These are phyloP conservation scores for Macrolepiota dolichaula DNA, from an alignment of 768 basidiomycete species.

Conservation along the genomic window DNA sequence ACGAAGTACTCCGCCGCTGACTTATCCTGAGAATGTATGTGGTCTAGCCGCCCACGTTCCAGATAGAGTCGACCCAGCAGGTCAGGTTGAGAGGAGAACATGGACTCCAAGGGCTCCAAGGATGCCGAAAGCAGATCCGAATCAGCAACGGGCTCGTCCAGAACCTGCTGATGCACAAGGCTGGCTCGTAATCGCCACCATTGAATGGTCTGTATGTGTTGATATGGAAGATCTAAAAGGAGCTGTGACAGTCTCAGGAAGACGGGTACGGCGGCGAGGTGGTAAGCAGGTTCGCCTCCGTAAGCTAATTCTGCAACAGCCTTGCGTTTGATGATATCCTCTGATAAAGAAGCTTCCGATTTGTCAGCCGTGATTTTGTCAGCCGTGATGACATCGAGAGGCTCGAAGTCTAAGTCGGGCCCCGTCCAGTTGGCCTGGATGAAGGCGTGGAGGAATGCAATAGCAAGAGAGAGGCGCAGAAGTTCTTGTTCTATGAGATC, in stretches of 20 bases:
- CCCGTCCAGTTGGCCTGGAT: slow-evolving; percentile 97
- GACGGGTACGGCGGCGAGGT: slow-evolving; percentile 66
- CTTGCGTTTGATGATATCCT: slow-evolving; percentile 55
- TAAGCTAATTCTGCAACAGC: slow-evolving; percentile 76
- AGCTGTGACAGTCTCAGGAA: slow-evolving; percentile 77
- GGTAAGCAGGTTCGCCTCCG: slow-evolving; percentile 94
- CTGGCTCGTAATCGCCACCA: slow-evolving; percentile 88
- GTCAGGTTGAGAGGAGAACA: slow-evolving; percentile 52
- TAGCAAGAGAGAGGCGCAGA: slow-evolving; percentile 57
- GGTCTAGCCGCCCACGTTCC: slow-evolving; percentile 78
- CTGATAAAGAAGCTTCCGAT: slow-evolving; percentile 27
- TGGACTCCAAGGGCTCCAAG: slow-evolving; percentile 37
- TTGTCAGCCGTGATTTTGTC: slow-evolving; percentile 22
- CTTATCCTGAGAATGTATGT: slow-evolving; percentile 73
- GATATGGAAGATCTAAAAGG: slow-evolving; percentile 53
- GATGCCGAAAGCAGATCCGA: slow-evolving; percentile 37
- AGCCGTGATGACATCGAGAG: slow-evolving; percentile 36
- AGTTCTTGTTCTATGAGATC: slow-evolving; percentile 48
- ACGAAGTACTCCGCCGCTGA: slow-evolving; percentile 75
- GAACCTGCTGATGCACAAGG: slow-evolving; percentile 70
- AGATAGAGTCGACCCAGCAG: slow-evolving; percentile 65
- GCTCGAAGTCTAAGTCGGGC: slow-evolving; percentile 67
- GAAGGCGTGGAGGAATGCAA: slow-evolving; percentile 86
- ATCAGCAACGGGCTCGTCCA: slow-evolving; percentile 79
- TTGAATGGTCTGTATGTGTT: slow-evolving; percentile 43